Evolutionary conservation across 2,329 filamentous ascomycete species (phyloP).

Genomic region (Aureobasidium sp.): DNA sequence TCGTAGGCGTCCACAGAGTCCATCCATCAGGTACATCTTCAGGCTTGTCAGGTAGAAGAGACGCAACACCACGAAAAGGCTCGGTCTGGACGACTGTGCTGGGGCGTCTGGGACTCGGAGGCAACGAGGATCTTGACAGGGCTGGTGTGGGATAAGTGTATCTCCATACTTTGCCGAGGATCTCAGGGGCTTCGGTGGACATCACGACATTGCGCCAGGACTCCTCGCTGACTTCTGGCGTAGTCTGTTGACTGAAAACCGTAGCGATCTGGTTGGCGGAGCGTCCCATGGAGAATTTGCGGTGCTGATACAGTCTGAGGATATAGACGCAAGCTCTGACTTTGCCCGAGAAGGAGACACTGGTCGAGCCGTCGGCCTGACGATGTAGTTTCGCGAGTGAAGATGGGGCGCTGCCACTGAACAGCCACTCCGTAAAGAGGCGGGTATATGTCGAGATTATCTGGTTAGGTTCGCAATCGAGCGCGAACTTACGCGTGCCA

Average conservation of each 20-base stretch:
- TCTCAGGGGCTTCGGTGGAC: background rate
- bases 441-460: background rate
- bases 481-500: background rate
- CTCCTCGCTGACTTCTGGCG: background rate
- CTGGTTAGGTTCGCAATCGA: background rate
- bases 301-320: background rate
- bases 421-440: constrained; percentile 8
- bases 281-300: background rate
- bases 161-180: background rate
- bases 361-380: constrained; percentile 1
- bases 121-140: background rate
- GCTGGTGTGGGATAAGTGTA: background rate
- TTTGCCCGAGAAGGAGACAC: background rate
- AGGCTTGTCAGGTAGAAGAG: background rate
- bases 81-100: background rate
- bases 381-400: background rate
- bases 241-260: background rate
- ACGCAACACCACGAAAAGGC: background rate
- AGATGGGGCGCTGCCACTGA: constrained; percentile 4
- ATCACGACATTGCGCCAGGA: background rate
- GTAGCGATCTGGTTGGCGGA: background rate
- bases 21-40: background rate
- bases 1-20: background rate
- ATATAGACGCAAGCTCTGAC: constrained; percentile 1
- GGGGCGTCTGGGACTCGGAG: background rate